Conservation (phyloP, 176 grass and related monocot species). For the Oryza brachyantha region DNA sequence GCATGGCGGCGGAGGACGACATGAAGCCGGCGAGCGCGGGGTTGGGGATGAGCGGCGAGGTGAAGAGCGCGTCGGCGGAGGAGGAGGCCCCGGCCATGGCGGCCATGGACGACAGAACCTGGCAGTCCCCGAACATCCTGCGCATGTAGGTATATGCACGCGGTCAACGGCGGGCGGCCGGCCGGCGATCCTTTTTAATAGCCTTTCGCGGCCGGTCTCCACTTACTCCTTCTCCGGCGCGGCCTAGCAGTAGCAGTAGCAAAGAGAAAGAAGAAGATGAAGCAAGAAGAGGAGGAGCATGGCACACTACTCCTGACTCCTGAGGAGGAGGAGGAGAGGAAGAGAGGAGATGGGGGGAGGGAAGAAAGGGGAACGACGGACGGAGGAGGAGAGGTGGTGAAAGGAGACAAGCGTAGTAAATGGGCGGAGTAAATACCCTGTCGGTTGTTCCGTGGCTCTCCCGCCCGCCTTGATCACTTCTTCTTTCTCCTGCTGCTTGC, state of each 20-base stretch:
- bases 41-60: constrained; percentile 64
- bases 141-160: neutral
- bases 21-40: constrained; percentile 62
- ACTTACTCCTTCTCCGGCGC: neutral
- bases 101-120: constrained; percentile 81
- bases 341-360: neutral
- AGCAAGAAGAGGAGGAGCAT: neutral
- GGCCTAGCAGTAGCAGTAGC: neutral
- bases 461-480: neutral
- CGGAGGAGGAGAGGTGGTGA: neutral
- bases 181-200: too few relatives aligned
- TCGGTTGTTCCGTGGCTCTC: constrained; percentile 62
- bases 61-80: constrained; percentile 63
- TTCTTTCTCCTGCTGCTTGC: neutral
- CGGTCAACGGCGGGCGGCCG: too few relatives aligned
- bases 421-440: constrained; percentile 60
- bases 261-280: neutral
- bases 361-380: constrained; percentile 18
- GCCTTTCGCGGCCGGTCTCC: too few relatives aligned
- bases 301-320: neutral
- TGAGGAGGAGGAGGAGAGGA: neutral
- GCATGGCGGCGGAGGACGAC: constrained; percentile 56
- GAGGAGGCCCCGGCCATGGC: constrained; percentile 38
- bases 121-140: constrained; percentile 95
- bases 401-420: constrained; percentile 26